These are phyloP conservation scores for Leccinum disarticulatum DNA, from an alignment of 768 basidiomycete genomes.

Conservation along the genomic window DNA sequence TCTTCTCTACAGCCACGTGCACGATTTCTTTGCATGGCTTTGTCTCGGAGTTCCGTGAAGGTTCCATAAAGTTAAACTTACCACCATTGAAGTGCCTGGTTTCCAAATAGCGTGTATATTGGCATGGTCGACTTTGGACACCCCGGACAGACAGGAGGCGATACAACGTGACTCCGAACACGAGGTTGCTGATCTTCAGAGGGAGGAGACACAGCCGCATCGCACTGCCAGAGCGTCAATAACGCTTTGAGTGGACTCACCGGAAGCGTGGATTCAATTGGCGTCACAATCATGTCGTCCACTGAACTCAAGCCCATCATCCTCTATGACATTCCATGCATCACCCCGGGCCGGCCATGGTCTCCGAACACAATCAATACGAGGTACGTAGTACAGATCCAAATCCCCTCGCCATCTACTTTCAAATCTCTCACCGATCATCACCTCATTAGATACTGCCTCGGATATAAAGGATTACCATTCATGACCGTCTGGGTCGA, in stretches of 20 bases:
- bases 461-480: slow-evolving; percentile 13
- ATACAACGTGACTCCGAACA: too few species aligned
- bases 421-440: background rate
- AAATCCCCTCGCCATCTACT: background rate
- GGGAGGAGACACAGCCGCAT: too few species aligned
- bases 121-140: too few species aligned
- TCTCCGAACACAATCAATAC: slow-evolving; percentile 34
- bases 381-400: background rate
- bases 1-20: background rate
- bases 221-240: too few species aligned
- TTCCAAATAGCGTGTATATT: background rate
- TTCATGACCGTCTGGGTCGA: slow-evolving; percentile 24
- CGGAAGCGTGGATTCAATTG: too few species aligned
- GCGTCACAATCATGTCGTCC: slow-evolving; percentile 8
- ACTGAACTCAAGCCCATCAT: slow-evolving; percentile 24
- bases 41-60: slow-evolving; percentile 13
- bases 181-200: too few species aligned
- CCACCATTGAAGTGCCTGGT: slow-evolving; percentile 17
- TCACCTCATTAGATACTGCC: slow-evolving; percentile 11
- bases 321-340: slow-evolving; percentile 38
- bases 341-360: slow-evolving; percentile 31
- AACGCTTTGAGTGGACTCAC: too few species aligned
- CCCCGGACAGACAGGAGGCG: too few species aligned
- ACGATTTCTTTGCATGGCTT: slow-evolving; percentile 19
- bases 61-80: slow-evolving; percentile 12